Conservation (phyloP, 352 stramenopile genomes). For the Pythium aristosporum region DNA sequence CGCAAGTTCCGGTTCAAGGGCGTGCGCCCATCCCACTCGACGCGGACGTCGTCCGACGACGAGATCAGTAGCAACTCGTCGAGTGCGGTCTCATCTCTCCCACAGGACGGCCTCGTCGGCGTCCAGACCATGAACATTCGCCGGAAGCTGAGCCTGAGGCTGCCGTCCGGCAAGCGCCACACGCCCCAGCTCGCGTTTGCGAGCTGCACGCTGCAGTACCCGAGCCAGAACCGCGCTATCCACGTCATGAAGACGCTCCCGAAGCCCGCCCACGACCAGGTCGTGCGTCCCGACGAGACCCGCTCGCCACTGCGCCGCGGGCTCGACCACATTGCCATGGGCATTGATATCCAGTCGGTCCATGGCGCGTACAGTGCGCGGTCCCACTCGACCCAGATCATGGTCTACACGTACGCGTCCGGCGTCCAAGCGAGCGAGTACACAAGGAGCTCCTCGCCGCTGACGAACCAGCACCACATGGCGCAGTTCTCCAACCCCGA, state of each 20-base stretch:
- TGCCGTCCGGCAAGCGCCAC: constrained; percentile 22
- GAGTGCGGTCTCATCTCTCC: constrained; percentile 2
- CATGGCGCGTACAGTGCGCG: constrained; percentile 29
- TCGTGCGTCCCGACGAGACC: constrained; percentile 41
- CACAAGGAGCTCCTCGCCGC: constrained; percentile 36
- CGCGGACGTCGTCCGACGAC: constrained; percentile 5
- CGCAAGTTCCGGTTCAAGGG: constrained; percentile 26
- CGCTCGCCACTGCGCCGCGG: constrained; percentile 47
- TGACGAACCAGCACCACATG: constrained; percentile 27
- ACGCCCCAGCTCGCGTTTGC: constrained; percentile 55
- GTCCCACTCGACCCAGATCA: constrained; percentile 44
- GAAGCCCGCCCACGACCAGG: constrained; percentile 50
- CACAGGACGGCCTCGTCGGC: constrained; percentile 14
- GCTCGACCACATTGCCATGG: constrained; percentile 58
- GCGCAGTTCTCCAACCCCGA: constrained; percentile 17
- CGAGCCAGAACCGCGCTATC: constrained; percentile 39
- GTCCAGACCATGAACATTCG: constrained; percentile 23
- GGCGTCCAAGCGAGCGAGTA: constrained; percentile 36
- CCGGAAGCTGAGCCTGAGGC: constrained; percentile 19
- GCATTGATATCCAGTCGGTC: constrained; percentile 52
- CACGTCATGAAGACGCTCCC: constrained; percentile 70
- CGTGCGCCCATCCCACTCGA: background rate
- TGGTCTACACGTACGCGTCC: constrained; percentile 63
- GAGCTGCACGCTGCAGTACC: constrained; percentile 45
- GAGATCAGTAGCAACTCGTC: no score